Percentiles rank a stretch among this genome's conserved stretches.
phyloP scores from a whole-genome alignment of 306 rosid species.

The Geum urbanum region DNA sequence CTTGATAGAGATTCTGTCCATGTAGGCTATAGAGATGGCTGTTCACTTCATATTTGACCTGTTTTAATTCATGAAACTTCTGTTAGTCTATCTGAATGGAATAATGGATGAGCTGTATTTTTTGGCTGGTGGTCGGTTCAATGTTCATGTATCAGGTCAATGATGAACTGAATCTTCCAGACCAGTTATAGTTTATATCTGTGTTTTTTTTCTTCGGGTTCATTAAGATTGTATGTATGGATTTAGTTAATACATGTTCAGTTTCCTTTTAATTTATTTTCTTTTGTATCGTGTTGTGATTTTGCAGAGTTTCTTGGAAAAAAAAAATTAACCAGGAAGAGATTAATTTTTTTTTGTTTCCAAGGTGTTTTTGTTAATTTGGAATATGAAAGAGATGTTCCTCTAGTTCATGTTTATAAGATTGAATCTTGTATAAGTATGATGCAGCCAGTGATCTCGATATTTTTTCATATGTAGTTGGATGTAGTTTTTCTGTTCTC shows the following conservation, averaged over 20 bases:
- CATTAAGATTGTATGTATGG: background rate
- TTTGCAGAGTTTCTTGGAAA: background rate
- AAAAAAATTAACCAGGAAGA: too few species aligned
- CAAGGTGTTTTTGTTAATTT: too few species aligned
- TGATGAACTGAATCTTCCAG: background rate
- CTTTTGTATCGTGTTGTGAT: background rate
- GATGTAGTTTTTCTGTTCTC: background rate
- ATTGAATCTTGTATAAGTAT: background rate
- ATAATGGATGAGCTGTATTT: background rate
- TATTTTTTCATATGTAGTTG: background rate
- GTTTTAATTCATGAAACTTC: background rate
- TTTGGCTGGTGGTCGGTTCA: background rate
- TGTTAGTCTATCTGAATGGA: background rate
- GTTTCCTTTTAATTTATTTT: background rate
- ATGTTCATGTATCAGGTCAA: background rate
- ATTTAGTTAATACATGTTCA: background rate
- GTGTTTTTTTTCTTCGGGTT: background rate
- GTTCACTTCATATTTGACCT: background rate
- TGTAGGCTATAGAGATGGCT: background rate
- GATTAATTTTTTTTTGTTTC: too few species aligned
- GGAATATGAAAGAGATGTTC: background rate
- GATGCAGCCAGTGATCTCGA: background rate
- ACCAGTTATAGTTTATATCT: background rate
- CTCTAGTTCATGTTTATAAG: background rate
- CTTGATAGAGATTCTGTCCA: background rate